Evolutionary conservation across 768 basidiomycete genomes (phyloP), one percentile per base, ranked within the genome.

Genomic region (Suillus placidus): DNA sequence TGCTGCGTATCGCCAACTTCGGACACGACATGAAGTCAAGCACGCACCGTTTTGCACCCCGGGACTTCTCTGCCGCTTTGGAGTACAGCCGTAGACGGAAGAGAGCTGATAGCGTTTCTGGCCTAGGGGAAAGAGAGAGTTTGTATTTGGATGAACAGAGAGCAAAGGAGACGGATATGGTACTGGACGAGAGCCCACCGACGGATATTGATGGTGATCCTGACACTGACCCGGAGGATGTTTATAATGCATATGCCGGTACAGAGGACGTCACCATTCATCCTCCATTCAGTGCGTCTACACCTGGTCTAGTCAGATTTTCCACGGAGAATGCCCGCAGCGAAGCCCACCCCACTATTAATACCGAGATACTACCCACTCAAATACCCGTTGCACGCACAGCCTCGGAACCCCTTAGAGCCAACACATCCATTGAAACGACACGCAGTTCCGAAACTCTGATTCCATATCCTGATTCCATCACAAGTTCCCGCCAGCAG

Each of bases 1-100:
- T 95, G 93, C 74, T 95, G 62, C 91, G 94, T 71, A 94, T 94
- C 66, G 92, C 92, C 60, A 93, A 89, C 77, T 93, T 90, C 70
- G 92, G 93, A 1, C 90, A 94, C 72, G 81, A 79, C 49, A 77
- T 89, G 3, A 32, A 77, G 78, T 74, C 80, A 67, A 51, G 65
- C 60, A 74, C 63, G 56, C 74, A 69, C 71, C 61, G 68, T 68
- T 65, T 69, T 68, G 66, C 72, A 70, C 47, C 71, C 65, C 66
- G 77, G 67, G 70, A 74, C 65, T 35, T 67, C 47, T 71, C 76
- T 10, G 57, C 62, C 20, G 66, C 62, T 52, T 67, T 64, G 66
- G 78, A 70, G 67, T 73, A 65, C 47, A 58, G 71, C 42, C 74
- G 76, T 61, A 73, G 77, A 65, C 79, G 89, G 68, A 87, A 84